These are phyloP conservation scores for Phoma sp. DNA, from an alignment of 2,329 filamentous ascomycete species.

Conservation along the genomic window DNA sequence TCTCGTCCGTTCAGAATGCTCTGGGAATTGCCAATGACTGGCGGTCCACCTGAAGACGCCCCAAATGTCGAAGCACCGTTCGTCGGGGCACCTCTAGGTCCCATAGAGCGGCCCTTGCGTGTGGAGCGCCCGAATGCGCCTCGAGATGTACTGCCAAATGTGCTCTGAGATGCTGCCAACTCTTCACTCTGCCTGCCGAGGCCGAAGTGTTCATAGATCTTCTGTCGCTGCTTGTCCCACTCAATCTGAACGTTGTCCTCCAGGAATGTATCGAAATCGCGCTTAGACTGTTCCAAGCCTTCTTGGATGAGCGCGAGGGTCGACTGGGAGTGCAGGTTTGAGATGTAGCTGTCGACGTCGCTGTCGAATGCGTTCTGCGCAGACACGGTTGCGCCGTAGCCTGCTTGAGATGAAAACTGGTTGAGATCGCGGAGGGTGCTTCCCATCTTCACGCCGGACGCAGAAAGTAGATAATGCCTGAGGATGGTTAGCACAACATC, in stretches of 20 bases:
- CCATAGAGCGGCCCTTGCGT: conserved; percentile 51
- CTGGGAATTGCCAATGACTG: conserved; percentile 82
- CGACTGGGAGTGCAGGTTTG: conserved; percentile 87
- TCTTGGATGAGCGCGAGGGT: conserved; percentile 91
- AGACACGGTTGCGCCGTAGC: conserved; percentile 63
- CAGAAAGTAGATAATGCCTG: conserved; percentile 90
- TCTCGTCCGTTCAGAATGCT: conserved; percentile 67
- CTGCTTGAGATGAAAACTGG: conserved; percentile 72
- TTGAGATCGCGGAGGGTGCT: conserved; percentile 87
- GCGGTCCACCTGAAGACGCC: conserved; percentile 72
- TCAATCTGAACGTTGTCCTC: conserved; percentile 95
- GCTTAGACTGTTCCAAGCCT: conserved; percentile 85
- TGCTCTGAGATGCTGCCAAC: conserved; percentile 46
- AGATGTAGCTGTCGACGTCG: conserved; percentile 75
- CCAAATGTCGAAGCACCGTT: conserved; percentile 60
- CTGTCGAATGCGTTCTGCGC: conserved; percentile 57
- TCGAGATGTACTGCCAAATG: conserved; percentile 43
- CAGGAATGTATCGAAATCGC: conserved; percentile 91
- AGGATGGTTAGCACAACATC: conserved; percentile 21
- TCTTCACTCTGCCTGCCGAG: conserved; percentile 63
- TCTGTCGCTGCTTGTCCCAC: conserved; percentile 91
- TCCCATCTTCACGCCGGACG: conserved; percentile 89
- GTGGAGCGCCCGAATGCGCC: conserved; percentile 63
- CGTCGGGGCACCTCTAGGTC: conserved; percentile 43
- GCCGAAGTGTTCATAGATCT: conserved; percentile 96